A percentile compares a stretch with the other conserved stretches of the same genome.
Conservation (phyloP, 78 protist species). For the Dictyostelium capitatum region DNA sequence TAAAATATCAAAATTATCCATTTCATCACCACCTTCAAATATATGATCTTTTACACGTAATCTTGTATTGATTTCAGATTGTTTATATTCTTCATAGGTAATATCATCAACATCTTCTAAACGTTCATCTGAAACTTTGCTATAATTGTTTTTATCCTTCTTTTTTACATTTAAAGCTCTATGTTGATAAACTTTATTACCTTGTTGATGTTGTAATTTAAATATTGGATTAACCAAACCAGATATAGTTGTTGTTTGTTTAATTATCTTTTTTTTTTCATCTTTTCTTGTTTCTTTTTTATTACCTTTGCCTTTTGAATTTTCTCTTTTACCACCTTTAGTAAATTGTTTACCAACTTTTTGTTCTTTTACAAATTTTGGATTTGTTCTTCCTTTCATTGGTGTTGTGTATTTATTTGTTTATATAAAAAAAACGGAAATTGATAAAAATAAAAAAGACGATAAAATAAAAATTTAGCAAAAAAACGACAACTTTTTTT, state of each 20-base stretch:
- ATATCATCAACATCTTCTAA: slow-evolving; percentile 81
- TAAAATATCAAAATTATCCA: slow-evolving; percentile 53
- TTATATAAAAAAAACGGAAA: neutral
- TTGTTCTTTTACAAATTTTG: neutral
- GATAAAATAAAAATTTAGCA: no score
- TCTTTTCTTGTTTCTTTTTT: neutral
- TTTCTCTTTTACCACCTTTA: neutral
- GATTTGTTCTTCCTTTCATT: neutral
- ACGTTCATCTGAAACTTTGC: slow-evolving; percentile 21
- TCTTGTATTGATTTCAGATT: slow-evolving; percentile 58
- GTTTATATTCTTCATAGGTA: slow-evolving; percentile 29
- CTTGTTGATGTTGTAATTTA: neutral
- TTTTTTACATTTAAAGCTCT: neutral
- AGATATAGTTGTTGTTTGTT: neutral
- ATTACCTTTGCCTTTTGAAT: neutral
- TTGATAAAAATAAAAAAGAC: no score
- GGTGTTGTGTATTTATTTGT: neutral
- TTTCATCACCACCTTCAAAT: slow-evolving; percentile 63
- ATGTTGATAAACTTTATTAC: neutral
- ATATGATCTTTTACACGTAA: slow-evolving; percentile 53
- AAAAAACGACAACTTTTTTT: no score
- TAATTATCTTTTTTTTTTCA: neutral
- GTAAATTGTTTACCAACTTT: no score
- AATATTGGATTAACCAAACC: neutral
- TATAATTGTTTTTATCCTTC: neutral